phyloP scores from a whole-genome alignment of 805 yeast genomes.

The Candida awuae region DNA sequence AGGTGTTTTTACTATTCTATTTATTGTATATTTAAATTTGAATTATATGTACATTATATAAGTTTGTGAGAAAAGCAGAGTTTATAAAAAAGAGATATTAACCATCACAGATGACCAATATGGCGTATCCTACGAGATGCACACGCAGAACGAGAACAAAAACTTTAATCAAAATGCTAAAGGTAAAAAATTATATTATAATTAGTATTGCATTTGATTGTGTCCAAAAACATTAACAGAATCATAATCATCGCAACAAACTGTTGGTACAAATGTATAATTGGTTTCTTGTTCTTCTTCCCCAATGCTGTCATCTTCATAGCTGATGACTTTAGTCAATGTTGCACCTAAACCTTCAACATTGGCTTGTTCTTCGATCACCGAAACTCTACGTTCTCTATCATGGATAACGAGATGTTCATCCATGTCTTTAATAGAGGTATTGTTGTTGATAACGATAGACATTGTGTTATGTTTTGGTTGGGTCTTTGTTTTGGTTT shows the following conservation, averaged over 20 bases:
- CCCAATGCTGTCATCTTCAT: conserved; percentile 1
- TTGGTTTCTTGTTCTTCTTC: conserved; percentile 1
- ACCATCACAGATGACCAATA: no score
- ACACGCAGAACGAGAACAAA: no score
- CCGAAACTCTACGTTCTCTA: conserved; percentile 7
- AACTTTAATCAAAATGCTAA: no score
- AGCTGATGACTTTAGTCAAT: conserved; percentile 5
- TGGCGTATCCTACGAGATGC: no score
- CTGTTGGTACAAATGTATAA: conserved; percentile 6
- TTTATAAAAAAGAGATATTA: no score
- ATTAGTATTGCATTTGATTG: no score
- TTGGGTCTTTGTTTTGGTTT: not conserved
- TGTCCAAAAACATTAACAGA: conserved; percentile 8
- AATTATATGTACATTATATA: no score
- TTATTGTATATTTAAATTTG: no score
- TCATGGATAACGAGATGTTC: conserved; percentile 4
- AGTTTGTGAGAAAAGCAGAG: no score
- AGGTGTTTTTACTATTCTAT: no score
- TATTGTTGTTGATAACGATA: conserved; percentile 8
- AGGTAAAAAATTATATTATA: no score
- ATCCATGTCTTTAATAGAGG: conserved; percentile 5
- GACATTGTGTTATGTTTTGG: conserved; percentile 2
- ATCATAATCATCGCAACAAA: conserved; percentile 7
- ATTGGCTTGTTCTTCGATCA: conserved; percentile 1
- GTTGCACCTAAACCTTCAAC: conserved; percentile 2